Conservation (phyloP, 2,329 filamentous ascomycete species). For the Pleoardoris graminearum region DNA sequence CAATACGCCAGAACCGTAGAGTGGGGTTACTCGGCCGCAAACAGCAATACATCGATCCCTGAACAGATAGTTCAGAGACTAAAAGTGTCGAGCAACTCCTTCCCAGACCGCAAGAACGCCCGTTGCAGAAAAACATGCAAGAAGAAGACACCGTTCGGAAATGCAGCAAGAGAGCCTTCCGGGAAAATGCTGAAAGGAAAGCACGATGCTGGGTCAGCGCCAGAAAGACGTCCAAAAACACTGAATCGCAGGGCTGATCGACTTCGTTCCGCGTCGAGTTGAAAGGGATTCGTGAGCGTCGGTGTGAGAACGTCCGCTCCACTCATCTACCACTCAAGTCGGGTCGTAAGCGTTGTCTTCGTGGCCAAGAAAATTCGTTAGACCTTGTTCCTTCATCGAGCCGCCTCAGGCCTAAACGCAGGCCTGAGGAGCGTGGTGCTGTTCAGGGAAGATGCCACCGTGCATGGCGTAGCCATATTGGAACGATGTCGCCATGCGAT, state of each 20-base stretch:
- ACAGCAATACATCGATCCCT: constrained; percentile 40
- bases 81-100: constrained; percentile 23
- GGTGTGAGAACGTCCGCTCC: constrained; percentile 39
- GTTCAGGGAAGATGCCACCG: constrained; percentile 50
- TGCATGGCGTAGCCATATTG: constrained; percentile 48
- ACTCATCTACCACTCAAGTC: constrained; percentile 34
- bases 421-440: constrained; percentile 50
- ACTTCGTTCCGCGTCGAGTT: constrained; percentile 34
- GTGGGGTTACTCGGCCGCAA: constrained; percentile 30
- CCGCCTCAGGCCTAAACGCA: constrained; percentile 31
- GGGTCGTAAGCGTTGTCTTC: constrained; percentile 41
- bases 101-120: constrained; percentile 28
- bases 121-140: constrained; percentile 34
- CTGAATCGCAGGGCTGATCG: constrained; percentile 25
- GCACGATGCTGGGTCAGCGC: constrained; percentile 17
- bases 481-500: constrained; percentile 48
- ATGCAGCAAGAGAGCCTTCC: constrained; percentile 40
- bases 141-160: constrained; percentile 31
- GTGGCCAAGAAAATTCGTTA: constrained; percentile 45
- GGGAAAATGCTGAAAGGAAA: constrained; percentile 31
- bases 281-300: constrained; percentile 43
- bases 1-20: constrained; percentile 31
- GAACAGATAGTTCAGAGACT: constrained; percentile 26
- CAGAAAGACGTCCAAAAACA: constrained; percentile 18
- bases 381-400: constrained; percentile 10